A percentile compares a stretch with the other conserved stretches of the same genome.
phyloP scores from a whole-genome alignment of 129 eudicot species.

The Chrysanthemum seticuspe region DNA sequence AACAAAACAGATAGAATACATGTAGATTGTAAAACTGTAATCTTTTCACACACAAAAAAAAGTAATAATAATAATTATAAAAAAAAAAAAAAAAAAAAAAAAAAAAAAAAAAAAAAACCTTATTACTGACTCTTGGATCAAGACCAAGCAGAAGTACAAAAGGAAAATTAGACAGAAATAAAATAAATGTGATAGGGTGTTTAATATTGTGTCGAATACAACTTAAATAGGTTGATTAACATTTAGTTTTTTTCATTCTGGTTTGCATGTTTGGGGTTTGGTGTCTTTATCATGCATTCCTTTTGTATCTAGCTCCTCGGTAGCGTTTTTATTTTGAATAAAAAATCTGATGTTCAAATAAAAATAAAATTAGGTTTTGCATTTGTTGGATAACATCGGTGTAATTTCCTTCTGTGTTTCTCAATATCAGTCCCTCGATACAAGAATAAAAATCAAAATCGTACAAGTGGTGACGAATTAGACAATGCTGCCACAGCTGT shows the following conservation, averaged over 20 bases:
- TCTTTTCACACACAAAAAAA: background rate
- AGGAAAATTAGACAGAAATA: too few relatives aligned
- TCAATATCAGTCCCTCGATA: too few relatives aligned
- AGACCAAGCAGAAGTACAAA: constrained; percentile 5
- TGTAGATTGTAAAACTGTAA: constrained; percentile 1
- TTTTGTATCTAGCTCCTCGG: too few relatives aligned
- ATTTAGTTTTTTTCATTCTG: too few relatives aligned
- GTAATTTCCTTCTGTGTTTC: too few relatives aligned
- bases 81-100: constrained; percentile 2
- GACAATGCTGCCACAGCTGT: constrained; percentile 89
- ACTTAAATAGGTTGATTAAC: too few relatives aligned
- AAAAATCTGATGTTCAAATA: constrained; percentile 6
- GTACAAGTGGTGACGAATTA: constrained; percentile 77
- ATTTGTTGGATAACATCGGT: too few relatives aligned
- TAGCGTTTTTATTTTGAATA: background rate
- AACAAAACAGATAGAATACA: constrained; percentile 19
- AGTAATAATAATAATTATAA: background rate
- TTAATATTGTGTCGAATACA: too few relatives aligned
- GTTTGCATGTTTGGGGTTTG: too few relatives aligned
- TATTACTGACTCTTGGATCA: background rate
- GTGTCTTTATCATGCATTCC: too few relatives aligned
- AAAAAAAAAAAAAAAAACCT: background rate
- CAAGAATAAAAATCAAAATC: constrained; percentile 21
- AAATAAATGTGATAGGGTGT: too few relatives aligned
- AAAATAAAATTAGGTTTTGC: background rate